A percentile compares a stretch with the other conserved stretches of the same genome.
phyloP scores from a whole-genome alignment of 75 land plant species.

The Larix kaempferi region DNA sequence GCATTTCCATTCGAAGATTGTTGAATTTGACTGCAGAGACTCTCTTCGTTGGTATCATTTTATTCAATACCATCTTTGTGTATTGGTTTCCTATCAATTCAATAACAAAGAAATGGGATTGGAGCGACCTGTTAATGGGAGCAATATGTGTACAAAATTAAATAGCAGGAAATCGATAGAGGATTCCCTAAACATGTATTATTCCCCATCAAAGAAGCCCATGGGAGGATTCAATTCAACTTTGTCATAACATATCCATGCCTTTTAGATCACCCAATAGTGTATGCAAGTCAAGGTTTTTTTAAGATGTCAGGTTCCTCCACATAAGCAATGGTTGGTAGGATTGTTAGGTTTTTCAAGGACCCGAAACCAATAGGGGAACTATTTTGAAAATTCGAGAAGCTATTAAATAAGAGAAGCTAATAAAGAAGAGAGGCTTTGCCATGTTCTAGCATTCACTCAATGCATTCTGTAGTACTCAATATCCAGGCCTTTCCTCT shows the following conservation, averaged over 20 bases:
- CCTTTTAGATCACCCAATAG: conserved; percentile 75
- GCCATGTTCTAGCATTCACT: no score
- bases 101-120: conserved; percentile 6
- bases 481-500: not conserved
- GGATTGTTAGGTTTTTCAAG: conserved; percentile 78
- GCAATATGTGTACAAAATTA: conserved; percentile 11
- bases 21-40: conserved; percentile 1
- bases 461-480: not conserved
- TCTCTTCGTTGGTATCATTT: not conserved
- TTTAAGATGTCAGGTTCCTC: conserved; percentile 72
- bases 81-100: not conserved
- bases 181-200: conserved; percentile 31
- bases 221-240: conserved; percentile 39
- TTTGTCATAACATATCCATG: conserved; percentile 73
- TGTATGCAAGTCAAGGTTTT: conserved; percentile 82
- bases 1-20: not conserved
- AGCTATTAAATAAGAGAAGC: conserved; percentile 86
- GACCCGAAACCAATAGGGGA: conserved; percentile 71
- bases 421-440: conserved; percentile 59
- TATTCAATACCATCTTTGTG: not conserved
- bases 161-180: not conserved
- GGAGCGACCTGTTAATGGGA: not conserved
- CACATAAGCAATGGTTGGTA: conserved; percentile 65
- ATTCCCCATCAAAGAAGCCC: conserved; percentile 50
- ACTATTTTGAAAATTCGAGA: conserved; percentile 76